These are phyloP conservation scores for Didymellaceae sp. DNA, from an alignment of 2,329 filamentous ascomycete species.

Conservation along the genomic window DNA sequence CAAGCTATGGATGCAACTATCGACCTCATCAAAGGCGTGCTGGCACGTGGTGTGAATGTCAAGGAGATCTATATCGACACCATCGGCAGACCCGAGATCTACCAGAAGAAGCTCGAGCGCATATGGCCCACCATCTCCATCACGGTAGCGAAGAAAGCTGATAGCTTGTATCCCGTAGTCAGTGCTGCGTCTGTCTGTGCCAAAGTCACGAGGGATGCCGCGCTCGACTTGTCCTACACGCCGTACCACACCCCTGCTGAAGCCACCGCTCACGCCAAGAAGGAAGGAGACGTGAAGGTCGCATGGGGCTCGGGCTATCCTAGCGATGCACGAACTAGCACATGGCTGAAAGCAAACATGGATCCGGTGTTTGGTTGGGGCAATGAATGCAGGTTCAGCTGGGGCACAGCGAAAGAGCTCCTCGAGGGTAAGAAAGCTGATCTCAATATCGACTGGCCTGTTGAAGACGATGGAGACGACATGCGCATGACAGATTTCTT, in stretches of 20 bases:
- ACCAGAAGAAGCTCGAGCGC: constrained; percentile 83
- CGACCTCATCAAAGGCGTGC: constrained; percentile 77
- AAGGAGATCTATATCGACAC: constrained; percentile 95
- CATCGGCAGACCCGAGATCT: constrained; percentile 79
- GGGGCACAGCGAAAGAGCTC: constrained; percentile 94
- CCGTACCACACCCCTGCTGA: constrained; percentile 48
- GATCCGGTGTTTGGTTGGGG: constrained; percentile 96
- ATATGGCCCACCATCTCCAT: constrained; percentile 74
- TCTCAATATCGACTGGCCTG: constrained; percentile 84
- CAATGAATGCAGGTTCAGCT: constrained; percentile 89
- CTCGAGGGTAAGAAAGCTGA: constrained; percentile 75
- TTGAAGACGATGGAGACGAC: constrained; percentile 72
- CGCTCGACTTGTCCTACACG: constrained; percentile 79
- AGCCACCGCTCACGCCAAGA: constrained; percentile 33
- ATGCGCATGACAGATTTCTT: constrained; percentile 81
- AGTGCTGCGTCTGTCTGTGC: constrained; percentile 93
- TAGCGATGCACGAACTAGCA: constrained; percentile 78
- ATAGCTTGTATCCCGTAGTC: constrained; percentile 89
- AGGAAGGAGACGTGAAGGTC: constrained; percentile 46
- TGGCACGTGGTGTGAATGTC: constrained; percentile 80
- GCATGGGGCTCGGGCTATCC: constrained; percentile 94
- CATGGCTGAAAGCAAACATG: constrained; percentile 86
- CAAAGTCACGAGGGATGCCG: constrained; percentile 92
- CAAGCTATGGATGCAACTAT: constrained; percentile 95
- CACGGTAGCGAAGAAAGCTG: constrained; percentile 74